Evolutionary conservation across 2,329 filamentous ascomycete genomes (phyloP), one percentile per base, ranked within the genome.

Genomic region (Fonsecaea multimorphosa): DNA sequence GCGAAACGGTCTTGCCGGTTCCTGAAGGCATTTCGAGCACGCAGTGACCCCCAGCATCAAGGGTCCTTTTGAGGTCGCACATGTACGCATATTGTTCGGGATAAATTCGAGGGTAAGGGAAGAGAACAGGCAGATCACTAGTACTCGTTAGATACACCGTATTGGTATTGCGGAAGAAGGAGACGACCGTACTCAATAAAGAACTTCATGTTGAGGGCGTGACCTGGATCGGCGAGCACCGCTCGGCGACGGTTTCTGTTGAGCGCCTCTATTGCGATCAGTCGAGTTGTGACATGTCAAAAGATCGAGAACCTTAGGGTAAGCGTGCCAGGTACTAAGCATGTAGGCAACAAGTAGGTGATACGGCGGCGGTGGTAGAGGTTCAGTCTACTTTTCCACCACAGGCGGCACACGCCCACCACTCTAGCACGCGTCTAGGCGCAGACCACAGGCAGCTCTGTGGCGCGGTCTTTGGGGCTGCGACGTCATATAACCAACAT

Each of bases 1-100:
- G 84, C 9, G 95, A 97, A 29, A 99, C 91, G 0, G 95, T 99
- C 83, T 99, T 99, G 68, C 95, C 95, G 27, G 95, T 99, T 51
- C 95, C 95, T 66, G 95, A 99, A 78, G 95, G 95, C 95, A 99
- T 99, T 81, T 99, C 95, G 73, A 99, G 82, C 24, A 99, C 94
- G 78, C 93, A 97, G 80, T 99, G 93, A 67, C 95, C 96, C 59
- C 92, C 92, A 22, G 90, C 91, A 84, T 99, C 95, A 74, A 99
- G 89, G 22, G 95, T 98, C 78, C 83, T 86, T 78, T 93, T 93
- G 78, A 93, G 86, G 82, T 92, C 91, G 76, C 89, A 91, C 91
- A 93, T 93, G 81, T 93, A 86, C 77, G 86, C 86, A 88, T 89
- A 89, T 82, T 90, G 87, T 77, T 90, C 88, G 69, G 90, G 87